Percentiles rank a stretch among this genome's conserved stretches.
These are phyloP conservation scores for Penicillium expansum DNA, from an alignment of 2,329 filamentous ascomycete genomes.

Conservation along the genomic window DNA sequence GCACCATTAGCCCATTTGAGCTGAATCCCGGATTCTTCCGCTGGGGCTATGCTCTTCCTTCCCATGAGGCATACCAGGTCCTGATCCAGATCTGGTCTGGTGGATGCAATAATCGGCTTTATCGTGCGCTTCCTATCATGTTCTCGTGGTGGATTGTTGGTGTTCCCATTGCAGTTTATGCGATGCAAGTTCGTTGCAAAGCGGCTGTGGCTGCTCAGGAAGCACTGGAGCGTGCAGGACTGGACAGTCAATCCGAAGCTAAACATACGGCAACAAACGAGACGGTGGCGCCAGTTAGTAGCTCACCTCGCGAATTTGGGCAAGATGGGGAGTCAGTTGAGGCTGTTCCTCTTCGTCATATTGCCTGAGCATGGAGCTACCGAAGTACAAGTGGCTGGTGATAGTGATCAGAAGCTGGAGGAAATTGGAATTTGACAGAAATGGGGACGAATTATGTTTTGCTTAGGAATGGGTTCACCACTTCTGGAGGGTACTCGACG, in stretches of 20 bases:
- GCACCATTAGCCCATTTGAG: constrained; percentile 40
- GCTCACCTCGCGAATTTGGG: background rate
- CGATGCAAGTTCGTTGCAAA: background rate
- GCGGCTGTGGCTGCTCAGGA: background rate
- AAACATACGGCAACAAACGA: background rate
- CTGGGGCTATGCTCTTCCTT: constrained; percentile 40
- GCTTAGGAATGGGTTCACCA: background rate
- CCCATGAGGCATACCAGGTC: constrained; percentile 40
- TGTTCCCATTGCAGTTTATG: background rate
- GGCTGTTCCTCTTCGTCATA: background rate
- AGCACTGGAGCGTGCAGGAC: background rate
- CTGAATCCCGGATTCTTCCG: constrained; percentile 40
- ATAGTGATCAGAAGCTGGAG: background rate
- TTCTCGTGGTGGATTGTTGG: constrained; percentile 39
- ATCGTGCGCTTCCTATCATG: constrained; percentile 40
- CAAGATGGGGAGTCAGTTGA: background rate
- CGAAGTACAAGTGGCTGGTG: no score
- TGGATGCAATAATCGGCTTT: constrained; percentile 39
- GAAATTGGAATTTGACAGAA: background rate
- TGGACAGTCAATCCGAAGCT: background rate
- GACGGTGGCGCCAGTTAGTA: background rate
- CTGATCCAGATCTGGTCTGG: constrained; percentile 44
- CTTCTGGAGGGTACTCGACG: no score
- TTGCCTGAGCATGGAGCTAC: background rate
- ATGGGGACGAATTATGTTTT: background rate